Evolutionary conservation across 2,329 filamentous ascomycete genomes (phyloP), one percentile per base, ranked within the genome.

Genomic region (Clonostachys sp.): DNA sequence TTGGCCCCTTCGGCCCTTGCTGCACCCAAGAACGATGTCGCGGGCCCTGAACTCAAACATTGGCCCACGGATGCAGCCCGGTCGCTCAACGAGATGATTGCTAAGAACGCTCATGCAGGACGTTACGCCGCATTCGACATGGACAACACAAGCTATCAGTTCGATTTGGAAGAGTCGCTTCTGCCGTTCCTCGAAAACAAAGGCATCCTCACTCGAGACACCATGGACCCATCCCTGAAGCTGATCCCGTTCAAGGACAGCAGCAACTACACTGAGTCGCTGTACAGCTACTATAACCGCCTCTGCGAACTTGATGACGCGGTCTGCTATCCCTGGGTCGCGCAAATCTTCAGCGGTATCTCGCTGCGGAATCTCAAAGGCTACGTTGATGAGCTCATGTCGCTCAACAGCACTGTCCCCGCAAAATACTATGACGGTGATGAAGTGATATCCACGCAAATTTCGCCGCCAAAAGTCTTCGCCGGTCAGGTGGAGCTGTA

Each of bases 351-450:
- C 44, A 61, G 63, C 39, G 70, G 68, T 24, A 56, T 73, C 34
- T 61, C 70, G 1, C 61, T 78, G 46, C 63, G 69, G 45, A 65
- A 74, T 50, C 64, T 74, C 35, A 72, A 71, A 57, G 66, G 63
- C 49, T 70, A 71, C 51, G 67, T 73, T 3, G 74, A 75, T 52
- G 67, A 75, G 51, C 63, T 76, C 49, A 70, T 75, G 59, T 63
- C 69, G 1, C 61, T 69, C 48, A 66, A 70, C 56, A 50, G 44
- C 24, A 65, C 63, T 9, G 62, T 73, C 5, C 50, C 60, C 6
- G 58, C 61, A n/a, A 62, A 56, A 6, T 70, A 71, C 52, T 69
- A 56, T 41, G 60, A 66, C 10, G 64, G 51, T 16, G 66, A 61
- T 16, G 55, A 57, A 5, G 48, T 66, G 12, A 60, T 61, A 0